Percentiles rank a stretch among this genome's conserved stretches.
Conservation (phyloP, 2,329 filamentous ascomycete genomes). For the Penicillium sp. region DNA sequence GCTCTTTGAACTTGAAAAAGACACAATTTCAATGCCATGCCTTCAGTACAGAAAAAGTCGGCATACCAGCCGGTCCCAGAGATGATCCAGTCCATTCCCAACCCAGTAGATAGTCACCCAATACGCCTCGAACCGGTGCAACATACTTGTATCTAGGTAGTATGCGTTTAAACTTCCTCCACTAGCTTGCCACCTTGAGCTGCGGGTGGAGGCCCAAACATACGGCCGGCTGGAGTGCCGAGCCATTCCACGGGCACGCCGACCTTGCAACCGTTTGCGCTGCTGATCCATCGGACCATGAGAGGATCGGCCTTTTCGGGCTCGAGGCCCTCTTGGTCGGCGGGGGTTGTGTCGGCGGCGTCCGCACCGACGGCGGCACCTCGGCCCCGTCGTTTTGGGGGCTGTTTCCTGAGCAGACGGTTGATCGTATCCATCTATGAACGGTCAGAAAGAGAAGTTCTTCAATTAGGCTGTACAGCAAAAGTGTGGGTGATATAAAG, state of each 20-base stretch:
- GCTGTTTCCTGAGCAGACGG: constrained; percentile 62
- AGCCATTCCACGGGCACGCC: constrained; percentile 48
- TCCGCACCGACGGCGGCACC: constrained; percentile 42
- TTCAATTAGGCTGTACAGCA: not conserved
- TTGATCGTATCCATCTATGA: constrained; percentile 63
- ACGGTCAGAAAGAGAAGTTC: constrained; percentile 13
- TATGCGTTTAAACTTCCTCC: constrained; percentile 33
- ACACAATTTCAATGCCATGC: constrained; percentile 9
- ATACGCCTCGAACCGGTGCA: constrained; percentile 23
- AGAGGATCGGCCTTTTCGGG: constrained; percentile 41
- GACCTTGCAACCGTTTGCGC: constrained; percentile 39
- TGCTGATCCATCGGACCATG: constrained; percentile 46
- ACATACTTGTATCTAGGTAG: not conserved
- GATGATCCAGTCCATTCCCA: constrained; percentile 16
- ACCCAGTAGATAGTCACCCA: constrained; percentile 10
- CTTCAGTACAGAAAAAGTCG: not conserved
- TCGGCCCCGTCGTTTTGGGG: constrained; percentile 54
- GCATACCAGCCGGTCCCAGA: constrained; percentile 9
- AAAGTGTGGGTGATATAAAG: not conserved
- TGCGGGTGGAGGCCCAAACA: constrained; percentile 32
- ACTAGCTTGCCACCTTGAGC: constrained; percentile 31
- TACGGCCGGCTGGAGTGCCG: constrained; percentile 39
- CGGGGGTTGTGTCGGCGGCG: constrained; percentile 41
- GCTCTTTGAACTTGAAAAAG: not conserved
- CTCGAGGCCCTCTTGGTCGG: constrained; percentile 37